These are phyloP conservation scores for Podospora didyma DNA, from an alignment of 495 filamentous ascomycete species.

Conservation along the genomic window DNA sequence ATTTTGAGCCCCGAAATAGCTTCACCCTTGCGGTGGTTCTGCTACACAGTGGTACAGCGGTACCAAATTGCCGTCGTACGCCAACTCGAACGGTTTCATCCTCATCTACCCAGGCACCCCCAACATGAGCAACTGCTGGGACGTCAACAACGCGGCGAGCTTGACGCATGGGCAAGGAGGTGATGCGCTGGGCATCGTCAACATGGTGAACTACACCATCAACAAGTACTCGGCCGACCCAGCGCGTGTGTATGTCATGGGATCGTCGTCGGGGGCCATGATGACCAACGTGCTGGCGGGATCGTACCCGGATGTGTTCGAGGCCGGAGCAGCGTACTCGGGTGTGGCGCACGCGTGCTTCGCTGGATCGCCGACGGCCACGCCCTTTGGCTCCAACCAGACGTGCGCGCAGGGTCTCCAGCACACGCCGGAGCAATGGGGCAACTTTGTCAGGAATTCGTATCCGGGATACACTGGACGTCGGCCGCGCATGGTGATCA, in stretches of 20 bases:
- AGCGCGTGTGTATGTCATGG: conserved; percentile 47
- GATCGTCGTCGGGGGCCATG: conserved; percentile 53
- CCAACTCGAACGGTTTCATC: conserved; percentile 49
- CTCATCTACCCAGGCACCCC: conserved; percentile 49
- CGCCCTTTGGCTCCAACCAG: conserved; percentile 41
- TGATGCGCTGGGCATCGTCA: conserved; percentile 50
- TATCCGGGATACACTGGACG: conserved; percentile 52
- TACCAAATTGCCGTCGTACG: conserved; percentile 35
- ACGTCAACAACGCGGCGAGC: conserved; percentile 42
- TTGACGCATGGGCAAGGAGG: conserved; percentile 52
- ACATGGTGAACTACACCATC: conserved; percentile 53
- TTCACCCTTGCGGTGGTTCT: conserved; percentile 36
- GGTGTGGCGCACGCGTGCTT: conserved; percentile 53
- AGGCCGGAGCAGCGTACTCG: conserved; percentile 52
- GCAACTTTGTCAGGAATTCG: conserved; percentile 42
- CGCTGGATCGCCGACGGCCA: conserved; percentile 26
- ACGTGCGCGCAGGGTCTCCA: conserved; percentile 50
- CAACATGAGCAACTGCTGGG: conserved; percentile 53
- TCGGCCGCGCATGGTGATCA: conserved; percentile 52
- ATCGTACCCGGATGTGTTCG: conserved; percentile 56
- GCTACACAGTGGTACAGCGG: conserved; percentile 29
- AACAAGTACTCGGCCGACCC: conserved; percentile 45
- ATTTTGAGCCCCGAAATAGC: too few species aligned
- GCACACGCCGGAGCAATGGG: conserved; percentile 47
- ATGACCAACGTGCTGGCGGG: conserved; percentile 58